Conservation (phyloP, 805 yeast genomes). For the Teunomyces cretensis region DNA sequence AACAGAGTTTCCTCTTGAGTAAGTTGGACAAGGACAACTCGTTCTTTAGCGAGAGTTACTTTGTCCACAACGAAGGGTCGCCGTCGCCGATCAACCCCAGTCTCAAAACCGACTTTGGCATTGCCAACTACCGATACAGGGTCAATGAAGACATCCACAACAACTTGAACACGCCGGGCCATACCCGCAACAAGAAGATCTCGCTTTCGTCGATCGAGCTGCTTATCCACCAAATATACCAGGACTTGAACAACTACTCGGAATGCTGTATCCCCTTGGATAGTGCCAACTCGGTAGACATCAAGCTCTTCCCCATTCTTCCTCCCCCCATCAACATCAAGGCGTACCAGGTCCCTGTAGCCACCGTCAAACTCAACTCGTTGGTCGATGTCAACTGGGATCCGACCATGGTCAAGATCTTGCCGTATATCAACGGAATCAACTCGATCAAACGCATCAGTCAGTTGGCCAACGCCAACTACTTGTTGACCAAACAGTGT, state of each 20-base stretch:
- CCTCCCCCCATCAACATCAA: constrained; percentile 75
- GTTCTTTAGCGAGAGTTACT: constrained; percentile 33
- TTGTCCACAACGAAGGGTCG: not conserved
- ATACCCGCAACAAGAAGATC: constrained; percentile 32
- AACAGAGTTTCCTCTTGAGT: constrained; percentile 78
- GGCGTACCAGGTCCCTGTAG: constrained; percentile 86
- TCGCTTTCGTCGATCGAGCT: constrained; percentile 57
- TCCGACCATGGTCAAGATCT: constrained; percentile 87
- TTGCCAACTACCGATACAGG: constrained; percentile 3
- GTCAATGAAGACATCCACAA: constrained; percentile 2
- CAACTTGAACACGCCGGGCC: constrained; percentile 32
- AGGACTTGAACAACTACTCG: constrained; percentile 90
- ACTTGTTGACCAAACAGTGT: constrained; percentile 75
- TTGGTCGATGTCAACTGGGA: constrained; percentile 94
- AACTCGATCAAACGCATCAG: constrained; percentile 80
- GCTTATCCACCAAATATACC: constrained; percentile 84
- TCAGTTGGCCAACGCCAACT: constrained; percentile 77
- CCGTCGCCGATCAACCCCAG: not conserved
- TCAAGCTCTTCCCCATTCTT: constrained; percentile 87
- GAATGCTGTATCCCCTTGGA: constrained; percentile 96
- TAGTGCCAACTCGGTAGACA: constrained; percentile 84
- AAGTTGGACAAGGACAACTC: constrained; percentile 39
- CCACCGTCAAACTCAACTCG: constrained; percentile 72
- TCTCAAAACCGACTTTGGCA: not conserved
- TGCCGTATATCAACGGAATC: constrained; percentile 85